Evolutionary conservation across 2,329 filamentous ascomycete genomes (phyloP), one percentile per base, ranked within the genome.

Genomic region (Cercospora brassicicola): DNA sequence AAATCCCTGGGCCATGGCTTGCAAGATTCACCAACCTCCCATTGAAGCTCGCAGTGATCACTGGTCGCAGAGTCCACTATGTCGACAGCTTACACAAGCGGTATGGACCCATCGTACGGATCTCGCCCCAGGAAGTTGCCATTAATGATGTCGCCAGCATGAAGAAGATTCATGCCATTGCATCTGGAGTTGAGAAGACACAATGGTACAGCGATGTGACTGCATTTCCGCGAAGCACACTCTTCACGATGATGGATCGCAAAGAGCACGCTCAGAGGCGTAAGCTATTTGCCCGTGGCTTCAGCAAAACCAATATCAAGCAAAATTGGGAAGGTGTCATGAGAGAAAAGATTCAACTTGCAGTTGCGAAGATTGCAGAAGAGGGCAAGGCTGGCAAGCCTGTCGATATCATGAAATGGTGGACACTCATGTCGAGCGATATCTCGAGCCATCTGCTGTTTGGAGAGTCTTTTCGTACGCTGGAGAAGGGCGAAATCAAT

Each of bases 381-480:
- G 76, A 76, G 30, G 55, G 36, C 7, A 71, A 59, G 60, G 57
- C 77, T n/a, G 76, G 60, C 76, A 79, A 79, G 13, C 33, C 53
- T 2, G 77, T 77, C 5, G 80, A 83, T 72, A 65, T 82, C 4
- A 64, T 81, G 57, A 78, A 80, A 61, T 82, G 81, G 81, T 78
- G 69, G 78, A 80, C 78, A 13, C 76, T 81, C 11, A 77, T 82
- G 74, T 77, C 80, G 7, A 77, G 77, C 0, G 81, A 82, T 71
- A 75, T 82, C 7, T 77, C 76, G 20, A 75, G 76, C 1, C 73
- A 79, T 59, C 67, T 82, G 4, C 76, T 77, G 45, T 82, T 82
- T 67, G 81, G 81, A 15, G 78, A 81, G 51, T 75, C 72, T 1
- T 81, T 82, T 64, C 71, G 75, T 5, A 81, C 80, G 73, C 68